Conservation (phyloP, 169 alveolate species). For the Plasmodium malariae region DNA sequence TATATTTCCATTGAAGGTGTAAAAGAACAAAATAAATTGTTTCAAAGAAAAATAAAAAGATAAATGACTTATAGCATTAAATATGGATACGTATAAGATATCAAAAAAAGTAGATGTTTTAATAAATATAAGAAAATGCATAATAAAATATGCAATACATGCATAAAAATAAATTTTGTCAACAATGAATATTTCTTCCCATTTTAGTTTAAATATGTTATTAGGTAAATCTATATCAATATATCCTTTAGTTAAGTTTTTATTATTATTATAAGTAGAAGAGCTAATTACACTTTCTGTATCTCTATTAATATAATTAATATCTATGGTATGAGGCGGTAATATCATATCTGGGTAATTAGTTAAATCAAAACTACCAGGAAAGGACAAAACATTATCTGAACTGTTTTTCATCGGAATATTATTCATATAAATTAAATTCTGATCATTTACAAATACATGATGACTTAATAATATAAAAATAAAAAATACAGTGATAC, state of each 20-base stretch:
- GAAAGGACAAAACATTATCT: background rate
- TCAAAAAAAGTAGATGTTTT: constrained; percentile 66
- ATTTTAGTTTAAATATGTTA: constrained; percentile 21
- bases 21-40: constrained; percentile 62
- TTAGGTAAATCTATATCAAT: constrained; percentile 23
- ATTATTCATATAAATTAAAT: constrained; percentile 14
- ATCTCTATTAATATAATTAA: constrained; percentile 57
- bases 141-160: constrained; percentile 27
- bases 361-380: constrained; percentile 19
- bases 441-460: constrained; percentile 2
- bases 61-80: constrained; percentile 42
- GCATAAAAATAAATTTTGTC: constrained; percentile 42
- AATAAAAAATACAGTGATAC: constrained; percentile 45
- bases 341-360: constrained; percentile 9
- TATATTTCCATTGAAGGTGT: constrained; percentile 52
- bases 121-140: constrained; percentile 32
- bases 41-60: constrained; percentile 62
- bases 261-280: background rate
- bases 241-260: constrained; percentile 23
- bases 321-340: constrained; percentile 16
- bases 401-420: constrained; percentile 1
- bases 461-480: constrained; percentile 29
- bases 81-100: constrained; percentile 28
- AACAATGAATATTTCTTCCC: constrained; percentile 23
- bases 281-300: background rate